Base-by-base conservation (phyloP, 2,329 filamentous ascomycete genomes). In the Monilinia polystroma region DNA sequence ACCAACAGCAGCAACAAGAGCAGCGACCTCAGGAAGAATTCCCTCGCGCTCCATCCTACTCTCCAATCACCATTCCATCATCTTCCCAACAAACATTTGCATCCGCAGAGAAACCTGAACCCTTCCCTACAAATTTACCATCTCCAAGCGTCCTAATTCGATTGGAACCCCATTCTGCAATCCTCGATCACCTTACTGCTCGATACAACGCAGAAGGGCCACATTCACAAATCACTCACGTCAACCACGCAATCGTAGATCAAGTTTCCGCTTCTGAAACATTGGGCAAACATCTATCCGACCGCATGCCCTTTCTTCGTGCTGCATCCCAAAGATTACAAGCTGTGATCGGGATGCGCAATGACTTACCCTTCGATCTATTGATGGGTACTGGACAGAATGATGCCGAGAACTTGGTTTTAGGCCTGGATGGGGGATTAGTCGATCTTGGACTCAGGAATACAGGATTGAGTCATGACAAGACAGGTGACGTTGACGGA, bases 311-410 rank as follows among this genome's bases (percentile, higher is more conserved):
- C 6, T 73, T 68, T 67, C 67, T 70, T 0, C 47, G 67, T 10
- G 29, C 64, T 10, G 67, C 70, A 3, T 63, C 66, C 38, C 45
- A 47, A 18, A 66, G 72, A 35, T 55, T 75, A 7, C 73, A 75
- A 54, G 73, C 73, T 35, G 63, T 69, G 3, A 49, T 70, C n/a
- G 70, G 73, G 0, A 23, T 72, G 11, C 56, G 62, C 1, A 75
- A 75, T 65, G 68, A 68, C 10, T 52, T 66, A 18, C 32, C 51
- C 4, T 74, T 75, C 66, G 67, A 68, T 11, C 32, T 71, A 5
- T 63, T 67, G 2, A 62, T 66, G 38, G 47, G 38, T 14, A 59
- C 16, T 6, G 38, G 64, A n/a, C 4, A 2, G 52, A 62, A 47
- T 23, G 66, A 68, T 45, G 18, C 57, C 16, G 26, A 35, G 57